Conservation (phyloP, 257 asterid genomes). For the Fraxinus cuspidata region DNA sequence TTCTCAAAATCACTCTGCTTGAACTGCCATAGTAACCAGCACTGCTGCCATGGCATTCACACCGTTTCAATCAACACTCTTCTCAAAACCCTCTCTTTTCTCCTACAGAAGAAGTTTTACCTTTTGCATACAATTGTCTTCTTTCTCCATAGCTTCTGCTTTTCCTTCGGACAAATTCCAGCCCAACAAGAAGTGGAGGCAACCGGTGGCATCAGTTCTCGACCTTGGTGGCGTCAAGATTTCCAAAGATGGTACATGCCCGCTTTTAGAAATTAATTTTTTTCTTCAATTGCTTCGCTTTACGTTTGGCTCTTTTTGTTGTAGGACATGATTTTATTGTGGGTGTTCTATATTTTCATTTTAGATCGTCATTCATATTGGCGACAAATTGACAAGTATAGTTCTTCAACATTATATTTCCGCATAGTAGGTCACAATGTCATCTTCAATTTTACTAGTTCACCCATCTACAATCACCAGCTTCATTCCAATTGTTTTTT, state of each 20-base stretch:
- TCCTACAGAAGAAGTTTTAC: conserved; percentile 36
- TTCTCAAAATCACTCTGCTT: not conserved
- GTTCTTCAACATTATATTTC: no score
- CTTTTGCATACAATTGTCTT: conserved; percentile 32
- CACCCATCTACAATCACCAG: no score
- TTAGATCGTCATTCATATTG: not conserved
- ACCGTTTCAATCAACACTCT: conserved; percentile 45
- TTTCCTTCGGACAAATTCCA: conserved; percentile 24
- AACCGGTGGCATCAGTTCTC: no score
- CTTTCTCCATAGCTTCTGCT: conserved; percentile 32
- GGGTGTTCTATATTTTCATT: not conserved
- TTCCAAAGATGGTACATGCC: conserved; percentile 43
- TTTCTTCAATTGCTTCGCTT: not conserved
- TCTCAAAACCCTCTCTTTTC: conserved; percentile 42
- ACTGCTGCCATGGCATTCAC: conserved; percentile 52
- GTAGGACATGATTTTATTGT: not conserved
- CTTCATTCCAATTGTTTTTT: no score
- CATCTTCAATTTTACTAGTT: no score
- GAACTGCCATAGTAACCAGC: not conserved
- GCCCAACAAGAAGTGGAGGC: conserved; percentile 38
- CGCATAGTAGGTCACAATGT: no score
- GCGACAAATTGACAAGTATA: no score
- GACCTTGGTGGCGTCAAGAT: conserved; percentile 57
- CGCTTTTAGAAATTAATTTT: not conserved
- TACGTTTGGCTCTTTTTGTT: not conserved